Evolutionary conservation across 2,329 filamentous ascomycete species (phyloP).

Genomic region (Biscogniauxia sp.): DNA sequence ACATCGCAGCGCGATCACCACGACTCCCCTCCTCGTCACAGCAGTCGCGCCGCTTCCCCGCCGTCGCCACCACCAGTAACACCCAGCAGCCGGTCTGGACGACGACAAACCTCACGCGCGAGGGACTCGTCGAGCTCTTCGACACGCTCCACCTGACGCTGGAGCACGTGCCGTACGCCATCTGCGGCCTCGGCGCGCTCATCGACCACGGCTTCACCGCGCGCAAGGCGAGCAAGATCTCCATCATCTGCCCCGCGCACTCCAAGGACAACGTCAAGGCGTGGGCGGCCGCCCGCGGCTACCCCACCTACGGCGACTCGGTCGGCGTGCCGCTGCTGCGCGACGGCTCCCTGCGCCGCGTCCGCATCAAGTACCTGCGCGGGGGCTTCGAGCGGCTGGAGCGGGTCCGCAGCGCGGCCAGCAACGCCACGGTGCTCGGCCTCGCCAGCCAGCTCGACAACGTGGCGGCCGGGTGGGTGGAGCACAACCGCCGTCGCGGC

Average conservation of each 20-base stretch:
- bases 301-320: slow-evolving; percentile 35
- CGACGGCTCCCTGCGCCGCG: slow-evolving; percentile 30
- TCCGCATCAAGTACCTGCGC: slow-evolving; percentile 38
- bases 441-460: slow-evolving; percentile 27
- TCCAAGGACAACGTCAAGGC: slow-evolving; percentile 35
- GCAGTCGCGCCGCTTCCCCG: slow-evolving; percentile 1
- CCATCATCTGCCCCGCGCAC: slow-evolving; percentile 40
- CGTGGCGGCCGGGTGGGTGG: slow-evolving; percentile 24
- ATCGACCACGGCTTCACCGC: slow-evolving; percentile 40
- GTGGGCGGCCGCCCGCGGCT: slow-evolving; percentile 41
- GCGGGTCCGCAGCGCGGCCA: slow-evolving; percentile 5
- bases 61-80: neutral
- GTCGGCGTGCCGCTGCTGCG: slow-evolving; percentile 43
- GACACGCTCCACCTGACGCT: slow-evolving; percentile 39
- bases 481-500: slow-evolving; percentile 6
- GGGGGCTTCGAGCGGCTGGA: slow-evolving; percentile 32
- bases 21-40: neutral
- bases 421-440: slow-evolving; percentile 21
- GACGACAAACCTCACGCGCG: slow-evolving; percentile 24
- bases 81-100: slow-evolving; percentile 11
- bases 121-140: slow-evolving; percentile 39
- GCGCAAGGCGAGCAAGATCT: slow-evolving; percentile 33
- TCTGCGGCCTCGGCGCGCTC: slow-evolving; percentile 46
- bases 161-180: slow-evolving; percentile 43
- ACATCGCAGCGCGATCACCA: neutral